Evolutionary conservation across 1,284 basidiomycete genomes (phyloP), one percentile per base, ranked within the genome.

Genomic region (Trichosporon faecale): DNA sequence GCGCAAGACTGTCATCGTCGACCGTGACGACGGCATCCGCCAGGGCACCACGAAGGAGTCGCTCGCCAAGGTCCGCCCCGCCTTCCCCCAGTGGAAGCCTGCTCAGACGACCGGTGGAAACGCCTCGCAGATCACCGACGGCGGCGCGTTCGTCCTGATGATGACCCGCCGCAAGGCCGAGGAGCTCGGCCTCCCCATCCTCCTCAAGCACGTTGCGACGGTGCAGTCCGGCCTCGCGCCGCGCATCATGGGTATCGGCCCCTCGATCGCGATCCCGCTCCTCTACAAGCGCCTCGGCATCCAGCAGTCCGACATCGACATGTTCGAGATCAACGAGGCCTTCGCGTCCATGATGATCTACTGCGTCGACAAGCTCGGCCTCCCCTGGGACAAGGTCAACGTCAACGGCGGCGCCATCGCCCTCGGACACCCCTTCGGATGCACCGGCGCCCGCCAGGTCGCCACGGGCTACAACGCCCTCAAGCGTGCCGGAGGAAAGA

Each of bases 61-160:
- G 74, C 86, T 99, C 66, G 84, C 85, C 67, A 98, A 97, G 87
- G 88, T 99, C 77, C 98, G 95, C 86, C 93, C 95, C 6, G 92
- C 94, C 4, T 99, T 99, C 85, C 84, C 86, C 69, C 91, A 93
- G 85, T 89, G 90, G 57, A 95, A 96, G 14, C 85, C 88, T 11
- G 97, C 95, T 1, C 94, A 97, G 79, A 96, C 96, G 52, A 70
- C 71, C 0, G 71, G 71, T 1, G 87, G 87, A 63, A 98, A 95
- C 83, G 93, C 95, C 0, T 95, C 91, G 21, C 95, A 98, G 82
- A 89, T 99, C 64, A 95, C 94, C 23, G 97, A 99, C 79, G 96
- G 96, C 72, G 96, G 96, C 23, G 94, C 95, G 61, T 95, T 95
- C 0, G 94, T 98, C 63, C 85, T 99, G 66, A 89, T 98, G 70